Evolutionary conservation across 768 basidiomycete species (phyloP).

Genomic region (Leccinum disarticulatum): DNA sequence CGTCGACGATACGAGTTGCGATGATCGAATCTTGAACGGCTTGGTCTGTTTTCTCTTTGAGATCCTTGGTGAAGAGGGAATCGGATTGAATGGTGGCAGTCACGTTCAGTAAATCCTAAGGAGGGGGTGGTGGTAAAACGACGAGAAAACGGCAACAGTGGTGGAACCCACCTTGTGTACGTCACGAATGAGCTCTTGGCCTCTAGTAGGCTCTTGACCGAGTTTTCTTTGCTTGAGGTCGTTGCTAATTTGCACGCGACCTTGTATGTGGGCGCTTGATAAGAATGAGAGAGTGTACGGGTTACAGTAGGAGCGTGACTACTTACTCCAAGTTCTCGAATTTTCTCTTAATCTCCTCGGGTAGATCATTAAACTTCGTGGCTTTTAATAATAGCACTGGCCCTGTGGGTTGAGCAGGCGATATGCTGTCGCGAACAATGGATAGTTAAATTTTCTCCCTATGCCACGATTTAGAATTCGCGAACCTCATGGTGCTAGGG

Average conservation of each 20-base stretch:
- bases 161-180: conserved; percentile 58
- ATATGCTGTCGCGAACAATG: conserved; percentile 21
- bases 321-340: conserved; percentile 74
- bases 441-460: neutral
- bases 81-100: conserved; percentile 67
- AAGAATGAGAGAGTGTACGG: neutral
- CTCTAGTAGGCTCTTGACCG: conserved; percentile 71
- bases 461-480: neutral
- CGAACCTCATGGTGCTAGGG: conserved; percentile 30
- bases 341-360: conserved; percentile 61
- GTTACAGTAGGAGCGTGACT: neutral
- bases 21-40: conserved; percentile 79
- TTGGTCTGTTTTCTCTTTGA: conserved; percentile 74
- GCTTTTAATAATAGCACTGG: conserved; percentile 40
- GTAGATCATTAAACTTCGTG: conserved; percentile 83
- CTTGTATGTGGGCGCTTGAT: conserved; percentile 66
- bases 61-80: conserved; percentile 61
- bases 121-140: neutral
- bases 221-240: conserved; percentile 75
- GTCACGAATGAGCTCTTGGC: conserved; percentile 63
- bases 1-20: conserved; percentile 75
- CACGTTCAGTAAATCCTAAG: conserved; percentile 64
- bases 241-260: conserved; percentile 76
- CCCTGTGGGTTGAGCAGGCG: conserved; percentile 30
- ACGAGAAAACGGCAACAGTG: neutral